Evolutionary conservation across 2,329 filamentous ascomycete genomes (phyloP).

Genomic region (Hypoxylon sp.): DNA sequence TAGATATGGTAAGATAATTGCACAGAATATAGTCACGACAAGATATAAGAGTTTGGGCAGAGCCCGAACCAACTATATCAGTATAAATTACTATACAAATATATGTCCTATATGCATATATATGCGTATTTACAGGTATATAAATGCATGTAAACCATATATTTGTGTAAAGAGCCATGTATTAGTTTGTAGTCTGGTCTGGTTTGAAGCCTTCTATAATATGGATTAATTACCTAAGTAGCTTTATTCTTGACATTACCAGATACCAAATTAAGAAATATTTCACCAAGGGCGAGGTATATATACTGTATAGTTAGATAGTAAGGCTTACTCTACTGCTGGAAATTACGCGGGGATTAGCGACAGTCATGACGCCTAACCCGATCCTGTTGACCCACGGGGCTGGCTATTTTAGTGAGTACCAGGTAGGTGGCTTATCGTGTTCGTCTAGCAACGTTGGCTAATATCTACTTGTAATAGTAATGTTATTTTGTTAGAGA

Average conservation of each 20-base stretch:
- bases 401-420: constrained; percentile 32
- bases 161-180: background rate
- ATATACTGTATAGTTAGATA: background rate
- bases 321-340: background rate
- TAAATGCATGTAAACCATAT: background rate
- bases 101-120: background rate
- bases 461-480: constrained; percentile 30
- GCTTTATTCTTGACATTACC: background rate
- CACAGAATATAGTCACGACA: background rate
- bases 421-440: constrained; percentile 9
- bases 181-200: background rate
- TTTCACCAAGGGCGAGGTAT: background rate
- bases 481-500: background rate
- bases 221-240: background rate
- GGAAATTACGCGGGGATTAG: constrained; percentile 21
- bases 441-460: constrained; percentile 11
- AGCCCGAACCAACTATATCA: too few relatives aligned
- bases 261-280: background rate
- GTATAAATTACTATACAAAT: background rate
- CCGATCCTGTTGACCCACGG: constrained; percentile 30
- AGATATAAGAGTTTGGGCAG: too few relatives aligned
- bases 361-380: constrained; percentile 20
- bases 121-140: background rate
- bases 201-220: background rate
- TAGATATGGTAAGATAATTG: too few relatives aligned